Base-by-base conservation (phyloP, 768 basidiomycete species). In the Coprinellus aureogranulatus region DNA sequence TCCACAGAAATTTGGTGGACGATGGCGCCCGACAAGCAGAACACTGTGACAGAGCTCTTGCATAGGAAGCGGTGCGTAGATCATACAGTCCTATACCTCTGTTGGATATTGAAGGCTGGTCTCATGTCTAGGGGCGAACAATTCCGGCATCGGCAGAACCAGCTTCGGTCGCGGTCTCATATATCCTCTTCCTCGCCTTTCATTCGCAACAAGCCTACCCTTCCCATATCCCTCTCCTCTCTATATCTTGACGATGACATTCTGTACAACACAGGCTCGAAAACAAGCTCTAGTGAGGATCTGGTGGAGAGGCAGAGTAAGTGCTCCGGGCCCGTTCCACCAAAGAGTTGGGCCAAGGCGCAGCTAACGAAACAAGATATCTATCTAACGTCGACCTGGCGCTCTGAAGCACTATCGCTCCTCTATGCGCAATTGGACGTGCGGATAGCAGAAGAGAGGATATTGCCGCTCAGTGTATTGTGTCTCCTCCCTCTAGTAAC, bases 101-200 rank as follows among this genome's bases (percentile, higher is more conserved):
- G n/a, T n/a, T n/a, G 3, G 4, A 31, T 58, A 5, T 11, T 26
- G 25, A 25, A 34, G 2, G 37, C 22, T 37, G 54, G 56, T 42
- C 39, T 6, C 34, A 6, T 14, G 34, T 34, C 26, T 44, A 90
- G 88, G 65, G 88, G 87, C 10, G 89, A 91, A 67, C 85, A 90
- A 42, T 89, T 86, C 57, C 78, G 88, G 53, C 89, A 81, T 59
- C 63, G 72, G 34, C 85, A 83, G 57, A 90, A 90, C 65, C 60
- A 81, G 5, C 76, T 59, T 42, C 64, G 70, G n/a, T 75, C 76
- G 30, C 68, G 68, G 14, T 55, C 65, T 5, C 72, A 76, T 45
- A 52, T 75, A 22, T 66, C 69, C 11, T 56, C 67, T 1, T 44
- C 67, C 57, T 30, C 11, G 14, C 11, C 20, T 8, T 59, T 67